A percentile compares a stretch with the other conserved stretches of the same genome.
phyloP scores from a whole-genome alignment of 352 stramenopile genomes.

The Phytophthora niederhauseri region DNA sequence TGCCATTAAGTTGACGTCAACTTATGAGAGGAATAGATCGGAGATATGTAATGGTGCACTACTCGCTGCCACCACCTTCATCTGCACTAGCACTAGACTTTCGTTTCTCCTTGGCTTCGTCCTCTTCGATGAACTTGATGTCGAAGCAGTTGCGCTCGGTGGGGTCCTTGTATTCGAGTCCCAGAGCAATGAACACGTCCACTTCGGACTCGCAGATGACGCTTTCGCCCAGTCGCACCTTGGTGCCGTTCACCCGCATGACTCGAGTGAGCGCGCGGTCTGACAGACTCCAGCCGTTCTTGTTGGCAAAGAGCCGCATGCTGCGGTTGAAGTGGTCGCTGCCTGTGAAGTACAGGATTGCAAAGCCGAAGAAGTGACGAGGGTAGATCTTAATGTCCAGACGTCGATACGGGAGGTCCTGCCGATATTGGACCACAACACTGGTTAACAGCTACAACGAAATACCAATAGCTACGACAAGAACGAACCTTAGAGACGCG shows the following conservation, averaged over 20 bases:
- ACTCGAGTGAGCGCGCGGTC: slow-evolving; percentile 72
- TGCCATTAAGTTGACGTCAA: neutral
- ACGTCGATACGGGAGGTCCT: slow-evolving; percentile 63
- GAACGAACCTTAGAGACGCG: slow-evolving; percentile 54
- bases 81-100: slow-evolving; percentile 16
- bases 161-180: slow-evolving; percentile 85
- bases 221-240: slow-evolving; percentile 68
- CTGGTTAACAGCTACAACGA: slow-evolving; percentile 16
- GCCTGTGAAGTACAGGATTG: slow-evolving; percentile 91
- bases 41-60: too few relatives aligned
- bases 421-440: neutral
- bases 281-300: slow-evolving; percentile 80
- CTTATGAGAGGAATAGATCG: slow-evolving; percentile 5
- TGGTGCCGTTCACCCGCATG: slow-evolving; percentile 58
- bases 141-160: slow-evolving; percentile 82
- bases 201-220: slow-evolving; percentile 82
- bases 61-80: slow-evolving; percentile 7
- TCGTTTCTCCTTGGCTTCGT: slow-evolving; percentile 63
- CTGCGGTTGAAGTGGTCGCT: slow-evolving; percentile 93
- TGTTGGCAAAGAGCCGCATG: slow-evolving; percentile 82
- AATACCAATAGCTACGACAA: neutral
- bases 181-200: slow-evolving; percentile 86
- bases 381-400: slow-evolving; percentile 91
- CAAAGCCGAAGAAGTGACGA: slow-evolving; percentile 78
- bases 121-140: slow-evolving; percentile 81